phyloP scores from a whole-genome alignment of 345 rosid genomes.

The Turnera subulata region DNA sequence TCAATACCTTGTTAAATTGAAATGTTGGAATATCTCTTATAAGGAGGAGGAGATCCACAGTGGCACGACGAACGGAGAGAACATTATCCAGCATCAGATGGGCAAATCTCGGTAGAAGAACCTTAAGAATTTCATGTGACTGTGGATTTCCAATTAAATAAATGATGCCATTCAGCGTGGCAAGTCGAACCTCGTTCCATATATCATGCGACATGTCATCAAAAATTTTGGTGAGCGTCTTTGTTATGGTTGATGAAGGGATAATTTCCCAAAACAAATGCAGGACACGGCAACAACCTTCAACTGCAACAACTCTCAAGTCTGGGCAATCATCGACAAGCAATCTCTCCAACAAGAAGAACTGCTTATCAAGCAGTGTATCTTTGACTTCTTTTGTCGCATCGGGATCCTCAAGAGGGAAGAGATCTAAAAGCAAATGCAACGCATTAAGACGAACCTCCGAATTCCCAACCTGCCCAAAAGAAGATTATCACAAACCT shows the following conservation, averaged over 20 bases:
- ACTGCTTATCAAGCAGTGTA: constrained; percentile 71
- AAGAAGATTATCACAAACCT: constrained; percentile 12
- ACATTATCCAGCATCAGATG: constrained; percentile 62
- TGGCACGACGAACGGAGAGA: constrained; percentile 57
- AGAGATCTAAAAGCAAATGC: constrained; percentile 80
- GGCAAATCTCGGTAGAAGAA: constrained; percentile 70
- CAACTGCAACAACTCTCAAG: constrained; percentile 88
- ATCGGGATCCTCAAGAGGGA: constrained; percentile 94
- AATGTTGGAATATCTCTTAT: constrained; percentile 58
- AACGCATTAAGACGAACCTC: constrained; percentile 87
- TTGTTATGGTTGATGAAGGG: constrained; percentile 77
- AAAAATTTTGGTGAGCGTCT: constrained; percentile 52
- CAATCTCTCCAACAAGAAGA: constrained; percentile 72
- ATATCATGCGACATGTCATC: constrained; percentile 72
- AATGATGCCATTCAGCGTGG: constrained; percentile 68
- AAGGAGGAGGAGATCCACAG: constrained; percentile 73
- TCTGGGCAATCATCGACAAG: constrained; percentile 84
- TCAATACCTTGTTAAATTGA: constrained; percentile 81
- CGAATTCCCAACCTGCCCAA: constrained; percentile 86
- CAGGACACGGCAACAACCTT: constrained; percentile 86
- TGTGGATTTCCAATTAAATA: constrained; percentile 90
- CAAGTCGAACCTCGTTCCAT: constrained; percentile 77
- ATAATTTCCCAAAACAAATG: constrained; percentile 91
- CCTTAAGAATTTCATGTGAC: constrained; percentile 88
- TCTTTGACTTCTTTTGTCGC: constrained; percentile 85